Base-by-base conservation (phyloP, 2,329 filamentous ascomycete species). In the Scytalidium lignicola region DNA sequence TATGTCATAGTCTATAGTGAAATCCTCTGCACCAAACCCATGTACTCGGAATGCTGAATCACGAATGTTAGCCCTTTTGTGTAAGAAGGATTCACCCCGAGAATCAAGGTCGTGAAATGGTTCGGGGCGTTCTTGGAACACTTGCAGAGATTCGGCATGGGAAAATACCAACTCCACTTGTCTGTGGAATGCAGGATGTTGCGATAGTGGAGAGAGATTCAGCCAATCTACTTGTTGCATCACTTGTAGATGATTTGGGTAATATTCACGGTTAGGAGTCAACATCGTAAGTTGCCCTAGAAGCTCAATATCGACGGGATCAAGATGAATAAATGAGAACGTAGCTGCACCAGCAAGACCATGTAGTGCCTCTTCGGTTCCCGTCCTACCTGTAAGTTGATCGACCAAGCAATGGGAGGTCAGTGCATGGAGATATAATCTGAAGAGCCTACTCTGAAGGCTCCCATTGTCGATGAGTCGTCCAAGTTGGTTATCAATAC, bases 361-460 rank as follows among this genome's bases (percentile, higher is more conserved):
- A 0, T 58, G 53, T 0, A 83, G 55, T 0, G 78, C 75, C 42
- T 75, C 61, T 53, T 84, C 79, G 0, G 76, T 80, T 0, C 81
- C 80, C 0, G 77, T 83, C 4, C 63, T 61, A 0, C 56, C 45
- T 0, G 73, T 77, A 0, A 82, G 63, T 0, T 62, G 64, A 53
- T 83, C 79, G 0, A 74, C 72, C 0, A 80, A 61, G 21, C 69
- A 76, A 44, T 71, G 70, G 0, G 78, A 76, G 2, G 80, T 83
- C 0, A 80, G 49, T 0, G 74, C 78, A 52, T 84, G 79, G 0
- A 84, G 60, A 22, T 76, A 75, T 8, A 66, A 66, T 0, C 80
- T 63, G 17, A 73, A 69, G 0, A 86, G 63, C 46, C 75, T 78
- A 59, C 75, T 78, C 10, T 73, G 68, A 0, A 82, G 43, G 12